Evolutionary conservation across 208 protist species (phyloP).

Genomic region (Sergeia podlipaevii): DNA sequence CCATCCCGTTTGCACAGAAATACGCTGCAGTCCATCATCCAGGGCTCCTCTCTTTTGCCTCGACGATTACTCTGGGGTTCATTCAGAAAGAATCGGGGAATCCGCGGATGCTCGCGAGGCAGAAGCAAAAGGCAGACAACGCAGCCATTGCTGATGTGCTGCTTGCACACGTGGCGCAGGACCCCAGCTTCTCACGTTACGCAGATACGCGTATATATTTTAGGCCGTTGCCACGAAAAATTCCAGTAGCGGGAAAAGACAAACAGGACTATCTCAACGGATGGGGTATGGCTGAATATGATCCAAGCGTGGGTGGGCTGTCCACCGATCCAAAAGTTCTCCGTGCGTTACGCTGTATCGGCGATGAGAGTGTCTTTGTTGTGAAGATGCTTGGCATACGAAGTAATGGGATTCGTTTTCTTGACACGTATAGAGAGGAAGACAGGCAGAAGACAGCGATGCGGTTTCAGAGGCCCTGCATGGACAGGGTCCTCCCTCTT

Average conservation of each 20-base stretch:
- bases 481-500: slow-evolving; percentile 15
- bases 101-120: too few species aligned
- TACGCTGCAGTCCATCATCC: too few species aligned
- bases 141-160: too few species aligned
- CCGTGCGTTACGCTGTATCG: slow-evolving; percentile 9
- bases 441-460: background rate
- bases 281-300: slow-evolving; percentile 11
- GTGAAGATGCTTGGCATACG: too few species aligned
- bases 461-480: slow-evolving; percentile 16
- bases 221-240: slow-evolving; percentile 18
- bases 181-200: slow-evolving; percentile 26
- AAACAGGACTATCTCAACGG: slow-evolving; percentile 13
- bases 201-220: slow-evolving; percentile 27
- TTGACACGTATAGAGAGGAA: slow-evolving; percentile 1
- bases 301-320: background rate
- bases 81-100: too few species aligned
- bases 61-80: too few species aligned
- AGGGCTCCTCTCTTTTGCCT: too few species aligned
- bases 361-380: background rate
- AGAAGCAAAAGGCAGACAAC: too few species aligned
- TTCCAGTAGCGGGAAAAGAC: slow-evolving; percentile 11
- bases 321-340: background rate
- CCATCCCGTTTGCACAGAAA: too few species aligned
- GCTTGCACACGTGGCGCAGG: slow-evolving; percentile 11
- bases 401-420: slow-evolving; percentile 11